Evolutionary conservation across 2,329 filamentous ascomycete genomes (phyloP).

Genomic region (Dendrostoma leiphaemia): DNA sequence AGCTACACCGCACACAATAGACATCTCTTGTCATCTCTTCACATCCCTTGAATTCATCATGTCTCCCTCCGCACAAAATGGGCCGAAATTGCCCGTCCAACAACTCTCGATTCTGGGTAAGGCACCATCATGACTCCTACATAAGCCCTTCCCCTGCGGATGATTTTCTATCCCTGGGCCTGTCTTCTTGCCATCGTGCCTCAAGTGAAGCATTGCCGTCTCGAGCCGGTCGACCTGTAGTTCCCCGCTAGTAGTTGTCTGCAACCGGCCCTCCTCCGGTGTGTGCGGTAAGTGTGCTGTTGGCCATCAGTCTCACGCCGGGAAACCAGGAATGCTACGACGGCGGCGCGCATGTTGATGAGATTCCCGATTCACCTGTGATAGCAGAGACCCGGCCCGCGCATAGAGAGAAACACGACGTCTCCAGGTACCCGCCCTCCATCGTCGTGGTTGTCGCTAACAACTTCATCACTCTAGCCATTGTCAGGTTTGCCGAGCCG

Average conservation of each 20-base stretch:
- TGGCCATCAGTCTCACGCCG: neutral
- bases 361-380: neutral
- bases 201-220: conserved; percentile 11
- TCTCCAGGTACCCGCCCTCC: conserved; percentile 20
- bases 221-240: neutral
- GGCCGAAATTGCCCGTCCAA: conserved; percentile 68
- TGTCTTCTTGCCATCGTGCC: conserved; percentile 10
- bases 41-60: conserved; percentile 13
- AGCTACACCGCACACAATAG: conserved; percentile 14
- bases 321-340: neutral
- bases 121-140: conserved; percentile 26
- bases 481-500: conserved; percentile 78
- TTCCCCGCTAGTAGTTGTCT: conserved; percentile 6
- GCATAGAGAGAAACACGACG: neutral
- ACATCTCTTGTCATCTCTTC: conserved; percentile 7
- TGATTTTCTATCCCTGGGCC: too few relatives aligned
- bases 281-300: neutral
- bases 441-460: conserved; percentile 30
- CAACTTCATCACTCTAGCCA: conserved; percentile 46
- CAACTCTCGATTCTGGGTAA: conserved; percentile 78
- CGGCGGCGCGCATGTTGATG: neutral
- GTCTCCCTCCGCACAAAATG: conserved; percentile 26
- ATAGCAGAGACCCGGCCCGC: neutral
- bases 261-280: conserved; percentile 5
- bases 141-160: too few relatives aligned